Conservation (phyloP, 805 yeast genomes). For the Candida saitoana region DNA sequence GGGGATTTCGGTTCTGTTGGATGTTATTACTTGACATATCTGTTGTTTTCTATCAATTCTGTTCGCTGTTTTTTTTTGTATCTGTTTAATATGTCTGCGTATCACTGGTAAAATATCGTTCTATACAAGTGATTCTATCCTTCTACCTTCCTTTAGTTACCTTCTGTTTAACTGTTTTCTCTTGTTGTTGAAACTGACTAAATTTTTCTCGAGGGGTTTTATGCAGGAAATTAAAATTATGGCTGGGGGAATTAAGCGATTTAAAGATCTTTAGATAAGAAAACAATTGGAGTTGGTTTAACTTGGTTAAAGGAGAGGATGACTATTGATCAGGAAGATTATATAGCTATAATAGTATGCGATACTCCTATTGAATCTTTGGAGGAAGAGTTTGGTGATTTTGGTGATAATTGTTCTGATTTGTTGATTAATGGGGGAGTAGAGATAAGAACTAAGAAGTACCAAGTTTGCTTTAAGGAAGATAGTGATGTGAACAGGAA, state of each 20-base stretch:
- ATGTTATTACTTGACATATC: constrained; percentile 3
- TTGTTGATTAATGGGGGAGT: constrained; percentile 20
- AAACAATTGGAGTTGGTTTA: not conserved
- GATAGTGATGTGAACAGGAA: constrained; percentile 11
- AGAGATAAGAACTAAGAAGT: constrained; percentile 24
- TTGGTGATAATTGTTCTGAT: constrained; percentile 44
- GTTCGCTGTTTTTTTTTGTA: no score
- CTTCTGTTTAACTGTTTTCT: no score
- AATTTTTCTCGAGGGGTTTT: not conserved
- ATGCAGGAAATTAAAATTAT: not conserved
- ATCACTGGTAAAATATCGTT: no score
- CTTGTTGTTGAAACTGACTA: no score
- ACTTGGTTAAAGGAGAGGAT: not conserved
- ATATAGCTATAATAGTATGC: constrained; percentile 38
- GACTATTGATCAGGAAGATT: constrained; percentile 10
- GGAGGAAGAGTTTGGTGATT: constrained; percentile 43
- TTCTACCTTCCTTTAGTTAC: no score
- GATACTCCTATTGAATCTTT: constrained; percentile 33
- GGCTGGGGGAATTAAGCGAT: no score
- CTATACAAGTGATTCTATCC: no score
- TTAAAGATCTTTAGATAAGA: no score
- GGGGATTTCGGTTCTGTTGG: constrained; percentile 1
- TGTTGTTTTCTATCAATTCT: not conserved
- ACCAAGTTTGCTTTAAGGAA: constrained; percentile 29
- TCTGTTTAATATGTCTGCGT: no score